phyloP scores from a whole-genome alignment of 169 alveolate species.

The Eimeria acervulina region DNA sequence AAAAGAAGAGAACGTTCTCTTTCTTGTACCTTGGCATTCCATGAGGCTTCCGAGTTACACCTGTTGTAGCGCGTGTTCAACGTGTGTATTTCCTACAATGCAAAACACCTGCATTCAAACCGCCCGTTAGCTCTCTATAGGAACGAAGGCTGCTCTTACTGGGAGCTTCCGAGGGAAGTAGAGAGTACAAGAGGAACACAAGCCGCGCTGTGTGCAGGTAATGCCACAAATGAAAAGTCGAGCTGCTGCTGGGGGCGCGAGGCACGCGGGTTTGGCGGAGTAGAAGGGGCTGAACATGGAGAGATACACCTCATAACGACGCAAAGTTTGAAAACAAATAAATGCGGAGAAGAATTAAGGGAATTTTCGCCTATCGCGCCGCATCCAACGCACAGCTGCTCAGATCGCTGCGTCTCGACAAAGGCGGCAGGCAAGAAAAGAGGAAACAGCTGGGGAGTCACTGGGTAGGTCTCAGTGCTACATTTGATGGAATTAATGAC shows the following conservation, averaged over 20 bases:
- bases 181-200: not conserved
- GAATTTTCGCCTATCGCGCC: not conserved
- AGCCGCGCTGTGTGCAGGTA: not conserved
- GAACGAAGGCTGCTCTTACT: not conserved
- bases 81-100: not conserved
- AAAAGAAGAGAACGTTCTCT: not conserved
- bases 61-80: not conserved
- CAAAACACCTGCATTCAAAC: not conserved
- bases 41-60: not conserved
- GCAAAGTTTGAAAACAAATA: not conserved
- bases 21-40: not conserved
- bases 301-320: not conserved
- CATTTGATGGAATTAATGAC: not conserved
- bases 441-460: slow-evolving; percentile 18
- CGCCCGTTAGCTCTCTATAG: not conserved
- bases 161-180: not conserved
- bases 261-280: not conserved
- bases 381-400: not conserved
- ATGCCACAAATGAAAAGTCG: not conserved
- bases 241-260: not conserved
- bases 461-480: not conserved
- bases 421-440: not conserved
- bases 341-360: not conserved
- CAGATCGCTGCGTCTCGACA: slow-evolving; percentile 8
- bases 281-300: not conserved